phyloP scores from a whole-genome alignment of 2,329 filamentous ascomycete species.

The Sarocladium oryzae region DNA sequence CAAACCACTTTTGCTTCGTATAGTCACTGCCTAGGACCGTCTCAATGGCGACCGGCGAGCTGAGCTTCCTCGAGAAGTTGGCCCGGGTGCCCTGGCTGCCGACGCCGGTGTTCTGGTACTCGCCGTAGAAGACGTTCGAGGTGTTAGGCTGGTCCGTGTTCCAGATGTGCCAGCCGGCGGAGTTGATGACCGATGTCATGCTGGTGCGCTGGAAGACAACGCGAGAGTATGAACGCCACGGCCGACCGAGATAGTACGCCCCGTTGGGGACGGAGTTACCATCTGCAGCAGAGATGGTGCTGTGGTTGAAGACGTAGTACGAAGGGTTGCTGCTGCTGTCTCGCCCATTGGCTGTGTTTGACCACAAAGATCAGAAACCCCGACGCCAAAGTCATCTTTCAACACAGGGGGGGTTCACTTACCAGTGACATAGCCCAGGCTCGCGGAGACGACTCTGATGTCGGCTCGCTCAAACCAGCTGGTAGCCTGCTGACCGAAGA shows the following conservation, averaged over 20 bases:
- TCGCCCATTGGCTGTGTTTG: conserved; percentile 34
- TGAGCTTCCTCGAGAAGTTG: conserved; percentile 30
- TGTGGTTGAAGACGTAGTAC: conserved; percentile 41
- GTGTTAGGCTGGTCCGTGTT: conserved; percentile 40
- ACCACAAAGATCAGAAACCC: background rate
- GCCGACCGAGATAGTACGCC: conserved; percentile 41
- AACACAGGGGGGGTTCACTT: conserved; percentile 10
- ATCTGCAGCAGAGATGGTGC: conserved; percentile 31
- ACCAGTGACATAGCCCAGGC: conserved; percentile 36
- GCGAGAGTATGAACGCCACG: conserved; percentile 39
- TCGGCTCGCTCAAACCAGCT: conserved; percentile 39
- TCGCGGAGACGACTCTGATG: conserved; percentile 28
- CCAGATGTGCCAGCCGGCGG: conserved; percentile 54
- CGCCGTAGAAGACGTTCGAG: conserved; percentile 46
- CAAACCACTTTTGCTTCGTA: conserved; percentile 1
- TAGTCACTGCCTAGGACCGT: conserved; percentile 18
- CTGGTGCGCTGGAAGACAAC: conserved; percentile 42
- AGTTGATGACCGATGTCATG: conserved; percentile 50
- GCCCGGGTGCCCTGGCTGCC: conserved; percentile 49
- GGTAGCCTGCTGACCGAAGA: conserved; percentile 37
- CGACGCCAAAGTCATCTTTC: background rate
- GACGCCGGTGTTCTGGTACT: conserved; percentile 52
- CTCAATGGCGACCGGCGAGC: conserved; percentile 25
- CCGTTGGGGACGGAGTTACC: conserved; percentile 30
- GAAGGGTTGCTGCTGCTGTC: conserved; percentile 25